phyloP scores from a whole-genome alignment of 1,284 basidiomycete genomes.

The Cutaneotrichosporon daszewskae region DNA sequence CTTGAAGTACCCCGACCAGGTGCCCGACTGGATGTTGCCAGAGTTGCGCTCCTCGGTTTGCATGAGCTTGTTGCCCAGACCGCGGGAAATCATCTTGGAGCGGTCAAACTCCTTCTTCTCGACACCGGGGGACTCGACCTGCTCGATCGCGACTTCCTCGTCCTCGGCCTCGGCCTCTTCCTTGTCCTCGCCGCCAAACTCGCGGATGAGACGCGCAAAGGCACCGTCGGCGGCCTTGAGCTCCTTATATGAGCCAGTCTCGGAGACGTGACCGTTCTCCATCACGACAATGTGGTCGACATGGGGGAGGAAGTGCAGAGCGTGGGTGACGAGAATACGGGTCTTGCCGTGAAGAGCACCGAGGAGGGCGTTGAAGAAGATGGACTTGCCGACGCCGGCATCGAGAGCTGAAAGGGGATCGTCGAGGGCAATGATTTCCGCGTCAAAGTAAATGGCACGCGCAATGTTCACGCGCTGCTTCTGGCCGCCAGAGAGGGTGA shows the following conservation, averaged over 20 bases:
- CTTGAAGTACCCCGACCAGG: conserved; percentile 49
- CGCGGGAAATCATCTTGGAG: conserved; percentile 38
- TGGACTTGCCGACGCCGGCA: conserved; percentile 76
- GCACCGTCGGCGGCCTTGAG: conserved; percentile 59
- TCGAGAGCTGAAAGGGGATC: conserved; percentile 74
- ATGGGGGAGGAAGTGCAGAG: conserved; percentile 48
- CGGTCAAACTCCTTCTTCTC: conserved; percentile 18
- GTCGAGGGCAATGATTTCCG: conserved; percentile 80
- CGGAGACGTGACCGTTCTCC: conserved; percentile 65
- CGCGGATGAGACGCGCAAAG: conserved; percentile 65
- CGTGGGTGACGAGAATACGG: conserved; percentile 60
- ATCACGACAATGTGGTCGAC: conserved; percentile 50
- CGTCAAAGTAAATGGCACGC: conserved; percentile 75
- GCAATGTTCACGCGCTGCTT: conserved; percentile 57
- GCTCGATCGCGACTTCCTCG: conserved; percentile 43
- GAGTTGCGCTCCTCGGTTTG: conserved; percentile 47
- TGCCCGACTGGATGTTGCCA: conserved; percentile 39
- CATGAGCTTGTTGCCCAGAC: conserved; percentile 46
- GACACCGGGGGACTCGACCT: conserved; percentile 15
- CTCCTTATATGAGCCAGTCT: conserved; percentile 67
- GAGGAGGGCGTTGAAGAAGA: conserved; percentile 77
- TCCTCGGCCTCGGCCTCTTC: conserved; percentile 45
- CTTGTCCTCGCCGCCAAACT: conserved; percentile 57
- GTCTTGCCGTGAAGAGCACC: conserved; percentile 63
- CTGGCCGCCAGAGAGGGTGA: conserved; percentile 45